These are phyloP conservation scores for Trichosanthes truncata DNA, from an alignment of 306 rosid species.

Conservation along the genomic window DNA sequence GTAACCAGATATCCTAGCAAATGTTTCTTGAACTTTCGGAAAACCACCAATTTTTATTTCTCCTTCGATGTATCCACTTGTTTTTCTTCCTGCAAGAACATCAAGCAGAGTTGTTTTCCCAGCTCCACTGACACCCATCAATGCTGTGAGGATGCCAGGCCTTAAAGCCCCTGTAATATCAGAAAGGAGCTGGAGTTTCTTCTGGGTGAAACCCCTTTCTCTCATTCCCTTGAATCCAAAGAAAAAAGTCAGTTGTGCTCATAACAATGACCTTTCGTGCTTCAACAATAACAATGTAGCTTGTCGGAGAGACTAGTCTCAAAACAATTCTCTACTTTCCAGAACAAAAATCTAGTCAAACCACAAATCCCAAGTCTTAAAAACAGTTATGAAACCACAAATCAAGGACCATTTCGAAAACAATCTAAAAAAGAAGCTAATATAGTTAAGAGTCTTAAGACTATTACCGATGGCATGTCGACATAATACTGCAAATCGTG, in stretches of 20 bases:
- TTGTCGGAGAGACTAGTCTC: neutral
- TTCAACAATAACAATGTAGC: neutral
- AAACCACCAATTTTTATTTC: no score
- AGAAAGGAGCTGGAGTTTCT: conserved; percentile 24
- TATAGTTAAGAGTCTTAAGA: neutral
- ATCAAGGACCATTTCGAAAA: no score
- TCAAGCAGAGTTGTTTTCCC: no score
- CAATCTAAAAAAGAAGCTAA: no score
- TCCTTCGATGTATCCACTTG: no score
- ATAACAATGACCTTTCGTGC: neutral
- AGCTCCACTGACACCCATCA: no score
- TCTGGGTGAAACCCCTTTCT: conserved; percentile 16
- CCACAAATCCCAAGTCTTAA: no score
- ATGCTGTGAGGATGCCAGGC: no score
- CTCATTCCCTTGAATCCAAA: conserved; percentile 17
- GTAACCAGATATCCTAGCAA: no score
- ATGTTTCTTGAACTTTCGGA: no score
- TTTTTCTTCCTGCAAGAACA: no score
- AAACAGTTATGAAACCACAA: neutral
- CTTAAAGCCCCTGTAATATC: no score
- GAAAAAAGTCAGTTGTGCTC: neutral
- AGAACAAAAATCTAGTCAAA: neutral
- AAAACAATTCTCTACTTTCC: neutral
- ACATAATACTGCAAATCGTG: conserved; percentile 35
- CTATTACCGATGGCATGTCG: conserved; percentile 30